Percentiles rank a stretch among this genome's conserved stretches.
Evolutionary conservation across 2,329 filamentous ascomycete genomes (phyloP).

Genomic region (Alternaria triticimaculans): DNA sequence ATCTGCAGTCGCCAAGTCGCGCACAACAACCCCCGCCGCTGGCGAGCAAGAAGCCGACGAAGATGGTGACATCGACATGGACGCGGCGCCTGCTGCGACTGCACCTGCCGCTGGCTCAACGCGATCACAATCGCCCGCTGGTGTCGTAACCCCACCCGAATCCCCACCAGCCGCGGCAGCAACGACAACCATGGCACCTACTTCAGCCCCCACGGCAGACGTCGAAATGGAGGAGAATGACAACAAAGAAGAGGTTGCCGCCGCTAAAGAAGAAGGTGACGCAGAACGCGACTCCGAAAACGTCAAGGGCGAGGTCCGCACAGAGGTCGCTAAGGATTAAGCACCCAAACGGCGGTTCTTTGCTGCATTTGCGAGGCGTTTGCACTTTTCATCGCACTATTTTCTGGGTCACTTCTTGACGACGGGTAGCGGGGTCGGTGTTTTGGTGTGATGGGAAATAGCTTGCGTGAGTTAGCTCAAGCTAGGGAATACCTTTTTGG

Average conservation of each 20-base stretch:
- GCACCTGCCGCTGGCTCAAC: conserved; percentile 20
- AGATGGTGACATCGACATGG: conserved; percentile 49
- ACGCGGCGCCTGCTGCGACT: conserved; percentile 28
- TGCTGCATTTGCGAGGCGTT: conserved; percentile 20
- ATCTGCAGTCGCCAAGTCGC: conserved; percentile 32
- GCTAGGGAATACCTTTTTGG: conserved; percentile 26
- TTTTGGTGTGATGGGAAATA: conserved; percentile 24
- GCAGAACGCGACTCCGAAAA: conserved; percentile 39
- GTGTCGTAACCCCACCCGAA: conserved; percentile 46
- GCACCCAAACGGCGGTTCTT: background rate
- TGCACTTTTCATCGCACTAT: conserved; percentile 8
- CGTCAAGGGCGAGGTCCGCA: conserved; percentile 39
- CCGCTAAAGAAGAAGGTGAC: conserved; percentile 35
- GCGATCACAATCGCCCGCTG: conserved; percentile 38
- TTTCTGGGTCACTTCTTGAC: conserved; percentile 1
- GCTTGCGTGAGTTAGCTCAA: background rate
- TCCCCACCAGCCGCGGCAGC: conserved; percentile 35
- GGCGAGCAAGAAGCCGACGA: conserved; percentile 35
- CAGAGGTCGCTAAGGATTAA: conserved; percentile 38
- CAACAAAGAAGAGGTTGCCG: conserved; percentile 23
- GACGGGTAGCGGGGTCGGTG: conserved; percentile 16
- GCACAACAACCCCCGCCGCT: conserved; percentile 37
- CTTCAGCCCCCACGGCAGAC: conserved; percentile 30
- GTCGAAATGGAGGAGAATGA: conserved; percentile 42
- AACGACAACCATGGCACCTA: conserved; percentile 17